A percentile compares a stretch with the other conserved stretches of the same genome.
Conservation (phyloP, 495 filamentous ascomycete species). For the Tuber microsphaerosporum region DNA sequence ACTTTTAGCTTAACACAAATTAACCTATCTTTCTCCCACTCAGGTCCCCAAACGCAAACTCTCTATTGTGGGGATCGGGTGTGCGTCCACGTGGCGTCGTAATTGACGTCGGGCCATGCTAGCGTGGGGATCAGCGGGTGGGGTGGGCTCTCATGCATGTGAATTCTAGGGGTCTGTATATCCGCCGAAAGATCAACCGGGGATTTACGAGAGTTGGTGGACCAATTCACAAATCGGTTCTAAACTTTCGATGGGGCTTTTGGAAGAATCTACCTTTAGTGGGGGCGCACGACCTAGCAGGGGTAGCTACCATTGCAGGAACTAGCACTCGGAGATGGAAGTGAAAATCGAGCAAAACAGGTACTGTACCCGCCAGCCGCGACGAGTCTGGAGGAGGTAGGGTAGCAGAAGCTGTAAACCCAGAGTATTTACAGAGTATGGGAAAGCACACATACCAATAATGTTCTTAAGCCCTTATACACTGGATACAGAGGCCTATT, state of each 20-base stretch:
- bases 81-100: too few relatives aligned
- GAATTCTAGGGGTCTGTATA: neutral
- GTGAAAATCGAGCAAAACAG: neutral
- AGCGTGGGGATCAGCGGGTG: neutral
- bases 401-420: neutral
- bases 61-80: too few relatives aligned
- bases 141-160: neutral
- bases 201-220: neutral
- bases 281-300: neutral
- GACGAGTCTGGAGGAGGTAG: neutral
- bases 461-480: neutral
- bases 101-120: neutral
- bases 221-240: neutral
- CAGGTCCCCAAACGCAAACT: too few relatives aligned
- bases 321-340: neutral
- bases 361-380: neutral
- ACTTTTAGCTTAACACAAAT: too few relatives aligned
- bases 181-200: neutral
- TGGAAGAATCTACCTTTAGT: neutral
- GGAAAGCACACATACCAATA: too few relatives aligned
- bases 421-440: too few relatives aligned
- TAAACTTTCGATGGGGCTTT: neutral
- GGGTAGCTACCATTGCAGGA: neutral
- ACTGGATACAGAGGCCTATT: neutral
- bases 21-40: too few relatives aligned